Percentiles rank a stretch among this genome's conserved stretches.
phyloP scores from a whole-genome alignment of 495 filamentous ascomycete species.

The Xylaria curta region DNA sequence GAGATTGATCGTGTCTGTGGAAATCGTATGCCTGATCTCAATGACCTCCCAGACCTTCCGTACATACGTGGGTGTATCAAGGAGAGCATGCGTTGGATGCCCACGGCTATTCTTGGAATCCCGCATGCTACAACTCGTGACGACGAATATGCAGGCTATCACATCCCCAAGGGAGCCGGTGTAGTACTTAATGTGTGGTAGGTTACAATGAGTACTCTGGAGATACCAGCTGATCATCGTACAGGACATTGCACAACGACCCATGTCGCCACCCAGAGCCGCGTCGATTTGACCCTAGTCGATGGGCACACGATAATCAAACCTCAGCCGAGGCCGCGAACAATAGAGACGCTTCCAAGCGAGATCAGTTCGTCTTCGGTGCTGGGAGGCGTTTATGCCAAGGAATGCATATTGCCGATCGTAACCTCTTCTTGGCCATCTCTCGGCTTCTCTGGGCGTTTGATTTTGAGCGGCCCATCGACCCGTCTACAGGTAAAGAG shows the following conservation, averaged over 20 bases:
- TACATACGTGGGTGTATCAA: slow-evolving; percentile 55
- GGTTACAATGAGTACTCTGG: slow-evolving; percentile 39
- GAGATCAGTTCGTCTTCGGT: slow-evolving; percentile 49
- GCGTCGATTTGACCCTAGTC: slow-evolving; percentile 7
- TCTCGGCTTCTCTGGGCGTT: slow-evolving; percentile 59
- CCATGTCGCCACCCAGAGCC: slow-evolving; percentile 12
- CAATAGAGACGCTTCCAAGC: background rate
- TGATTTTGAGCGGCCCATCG: slow-evolving; percentile 40
- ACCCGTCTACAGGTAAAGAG: slow-evolving; percentile 33
- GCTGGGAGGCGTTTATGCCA: slow-evolving; percentile 62
- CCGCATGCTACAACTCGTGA: slow-evolving; percentile 58
- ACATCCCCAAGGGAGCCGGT: slow-evolving; percentile 43
- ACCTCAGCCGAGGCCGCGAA: slow-evolving; percentile 10
- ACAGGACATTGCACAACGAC: slow-evolving; percentile 21
- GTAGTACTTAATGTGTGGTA: slow-evolving; percentile 42
- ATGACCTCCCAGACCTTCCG: slow-evolving; percentile 53
- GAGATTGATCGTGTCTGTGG: slow-evolving; percentile 27
- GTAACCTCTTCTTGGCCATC: slow-evolving; percentile 52
- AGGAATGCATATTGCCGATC: slow-evolving; percentile 58
- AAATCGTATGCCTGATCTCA: slow-evolving; percentile 51
- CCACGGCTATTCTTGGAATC: slow-evolving; percentile 57
- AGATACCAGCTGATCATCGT: slow-evolving; percentile 22
- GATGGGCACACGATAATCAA: background rate
- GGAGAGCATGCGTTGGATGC: slow-evolving; percentile 61
- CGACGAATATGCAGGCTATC: slow-evolving; percentile 46